Percentiles rank a stretch among this genome's conserved stretches.
phyloP scores from a whole-genome alignment of 164 flowering plant species.

The Dillenia suffruticosa region DNA sequence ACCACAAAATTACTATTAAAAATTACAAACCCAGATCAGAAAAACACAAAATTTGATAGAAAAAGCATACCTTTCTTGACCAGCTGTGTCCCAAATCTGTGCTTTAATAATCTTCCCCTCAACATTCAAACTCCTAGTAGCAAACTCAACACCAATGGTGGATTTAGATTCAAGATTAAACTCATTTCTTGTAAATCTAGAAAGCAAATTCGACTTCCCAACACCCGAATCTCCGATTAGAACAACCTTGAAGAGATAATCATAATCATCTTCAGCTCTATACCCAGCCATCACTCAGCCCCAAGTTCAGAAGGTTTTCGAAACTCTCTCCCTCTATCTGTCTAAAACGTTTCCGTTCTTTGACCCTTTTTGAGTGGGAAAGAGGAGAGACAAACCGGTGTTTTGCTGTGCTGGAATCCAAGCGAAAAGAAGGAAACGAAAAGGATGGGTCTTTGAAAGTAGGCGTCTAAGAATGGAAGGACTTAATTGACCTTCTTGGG shows the following conservation, averaged over 20 bases:
- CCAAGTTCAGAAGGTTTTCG: no score
- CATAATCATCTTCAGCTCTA: slow-evolving; percentile 45
- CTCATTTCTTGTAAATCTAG: slow-evolving; percentile 45
- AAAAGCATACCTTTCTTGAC: slow-evolving; percentile 14
- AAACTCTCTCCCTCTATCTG: no score
- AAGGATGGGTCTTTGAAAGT: no score
- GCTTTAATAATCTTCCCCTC: slow-evolving; percentile 34
- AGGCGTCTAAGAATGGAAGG: no score
- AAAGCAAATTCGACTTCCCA: slow-evolving; percentile 39
- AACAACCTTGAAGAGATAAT: slow-evolving; percentile 46
- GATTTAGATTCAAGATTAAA: slow-evolving; percentile 50
- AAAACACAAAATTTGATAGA: background rate
- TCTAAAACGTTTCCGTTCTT: no score
- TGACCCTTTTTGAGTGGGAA: no score
- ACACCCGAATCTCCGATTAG: slow-evolving; percentile 47
- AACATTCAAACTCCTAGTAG: slow-evolving; percentile 48
- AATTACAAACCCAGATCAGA: slow-evolving; percentile 8
- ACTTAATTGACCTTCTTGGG: no score
- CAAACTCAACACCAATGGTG: slow-evolving; percentile 49
- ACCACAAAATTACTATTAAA: background rate
- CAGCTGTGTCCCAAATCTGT: slow-evolving; percentile 31
- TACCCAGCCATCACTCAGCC: slow-evolving; percentile 28
- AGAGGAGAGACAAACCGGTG: no score
- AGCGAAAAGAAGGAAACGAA: no score
- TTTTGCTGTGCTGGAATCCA: no score